These are phyloP conservation scores for Cercophora sp. DNA, from an alignment of 495 filamentous ascomycete species.

Conservation along the genomic window DNA sequence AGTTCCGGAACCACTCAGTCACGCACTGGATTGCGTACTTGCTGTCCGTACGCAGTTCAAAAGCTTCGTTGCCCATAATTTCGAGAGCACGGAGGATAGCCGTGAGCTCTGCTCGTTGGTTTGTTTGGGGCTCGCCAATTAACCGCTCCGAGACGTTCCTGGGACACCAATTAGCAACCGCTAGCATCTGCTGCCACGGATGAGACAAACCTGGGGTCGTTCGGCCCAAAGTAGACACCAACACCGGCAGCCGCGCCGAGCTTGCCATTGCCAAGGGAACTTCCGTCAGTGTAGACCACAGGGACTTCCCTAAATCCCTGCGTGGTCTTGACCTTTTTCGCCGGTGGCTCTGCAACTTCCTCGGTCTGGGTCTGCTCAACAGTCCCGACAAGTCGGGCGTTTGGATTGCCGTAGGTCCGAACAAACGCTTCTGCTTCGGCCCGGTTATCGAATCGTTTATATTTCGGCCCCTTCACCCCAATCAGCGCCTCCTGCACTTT, in stretches of 20 bases:
- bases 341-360: slow-evolving; percentile 37
- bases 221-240: slow-evolving; percentile 81
- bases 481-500: slow-evolving; percentile 70
- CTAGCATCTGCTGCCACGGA: neutral
- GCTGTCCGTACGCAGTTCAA: slow-evolving; percentile 77
- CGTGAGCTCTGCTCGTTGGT: slow-evolving; percentile 90
- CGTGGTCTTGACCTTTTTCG: slow-evolving; percentile 56
- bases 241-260: slow-evolving; percentile 70
- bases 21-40: slow-evolving; percentile 86
- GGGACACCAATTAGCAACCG: too few species aligned
- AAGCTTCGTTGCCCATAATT: slow-evolving; percentile 50
- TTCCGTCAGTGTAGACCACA: slow-evolving; percentile 87
- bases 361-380: too few species aligned
- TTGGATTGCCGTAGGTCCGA: slow-evolving; percentile 36
- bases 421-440: slow-evolving; percentile 64
- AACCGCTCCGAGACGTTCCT: slow-evolving; percentile 81
- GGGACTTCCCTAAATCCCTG: slow-evolving; percentile 52
- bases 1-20: slow-evolving; percentile 78
- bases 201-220: slow-evolving; percentile 60
- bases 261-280: slow-evolving; percentile 71
- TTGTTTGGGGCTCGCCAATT: slow-evolving; percentile 72
- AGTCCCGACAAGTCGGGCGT: slow-evolving; percentile 39
- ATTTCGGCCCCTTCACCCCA: slow-evolving; percentile 73
- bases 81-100: slow-evolving; percentile 82
- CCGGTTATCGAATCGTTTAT: slow-evolving; percentile 72